Percentiles rank a stretch among this genome's conserved stretches.
These are phyloP conservation scores for Naganishia liquefaciens DNA, from an alignment of 1,284 basidiomycete species.

Conservation along the genomic window DNA sequence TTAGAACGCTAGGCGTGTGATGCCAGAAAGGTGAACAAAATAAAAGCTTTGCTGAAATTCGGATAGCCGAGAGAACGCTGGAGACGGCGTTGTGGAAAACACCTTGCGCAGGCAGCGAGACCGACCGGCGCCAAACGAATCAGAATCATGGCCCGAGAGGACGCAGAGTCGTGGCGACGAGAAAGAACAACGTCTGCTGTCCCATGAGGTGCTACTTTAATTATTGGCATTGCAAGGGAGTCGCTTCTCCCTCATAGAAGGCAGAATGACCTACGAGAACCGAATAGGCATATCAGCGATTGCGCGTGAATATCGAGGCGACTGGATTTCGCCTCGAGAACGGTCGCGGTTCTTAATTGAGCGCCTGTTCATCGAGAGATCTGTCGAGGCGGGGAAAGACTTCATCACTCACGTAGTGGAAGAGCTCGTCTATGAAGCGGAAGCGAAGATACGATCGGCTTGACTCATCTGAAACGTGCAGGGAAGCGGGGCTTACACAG, in stretches of 20 bases:
- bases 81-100: neutral
- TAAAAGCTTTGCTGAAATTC: neutral
- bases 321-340: neutral
- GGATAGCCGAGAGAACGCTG: neutral
- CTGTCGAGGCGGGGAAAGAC: neutral
- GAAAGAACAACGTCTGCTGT: too few relatives aligned
- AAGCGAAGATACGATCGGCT: neutral
- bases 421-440: conserved; percentile 5
- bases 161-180: too few relatives aligned
- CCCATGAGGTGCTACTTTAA: too few relatives aligned
- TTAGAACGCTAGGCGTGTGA: too few relatives aligned
- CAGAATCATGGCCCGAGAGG: too few relatives aligned
- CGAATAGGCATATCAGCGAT: neutral
- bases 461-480: neutral
- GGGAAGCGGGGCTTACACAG: conserved; percentile 2
- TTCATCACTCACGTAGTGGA: conserved; percentile 19
- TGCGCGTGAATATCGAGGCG: neutral
- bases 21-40: neutral
- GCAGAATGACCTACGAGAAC: neutral
- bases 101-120: too few relatives aligned
- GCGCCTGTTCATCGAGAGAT: neutral
- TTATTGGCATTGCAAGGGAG: neutral
- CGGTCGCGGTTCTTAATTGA: neutral
- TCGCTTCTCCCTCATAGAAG: conserved; percentile 12
- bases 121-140: too few relatives aligned